These are phyloP conservation scores for Aureobasidium sp. DNA, from an alignment of 2,329 filamentous ascomycete genomes.

Conservation along the genomic window DNA sequence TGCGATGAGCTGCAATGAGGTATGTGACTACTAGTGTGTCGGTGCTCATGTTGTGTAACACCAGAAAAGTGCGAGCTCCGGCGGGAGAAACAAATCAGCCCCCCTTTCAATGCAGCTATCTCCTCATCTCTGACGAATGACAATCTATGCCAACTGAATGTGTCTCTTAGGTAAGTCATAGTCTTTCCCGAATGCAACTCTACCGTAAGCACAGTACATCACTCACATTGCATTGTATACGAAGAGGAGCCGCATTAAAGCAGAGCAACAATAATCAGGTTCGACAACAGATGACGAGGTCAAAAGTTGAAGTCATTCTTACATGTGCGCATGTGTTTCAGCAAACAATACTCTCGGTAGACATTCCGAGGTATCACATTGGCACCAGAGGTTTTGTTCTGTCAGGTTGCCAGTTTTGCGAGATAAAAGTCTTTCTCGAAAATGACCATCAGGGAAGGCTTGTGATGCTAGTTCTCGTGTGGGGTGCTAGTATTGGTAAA, in stretches of 20 bases:
- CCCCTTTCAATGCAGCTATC: background rate
- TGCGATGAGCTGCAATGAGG: background rate
- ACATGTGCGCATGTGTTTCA: background rate
- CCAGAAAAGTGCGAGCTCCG: background rate
- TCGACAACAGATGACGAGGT: background rate
- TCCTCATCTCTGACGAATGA: background rate
- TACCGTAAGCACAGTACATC: background rate
- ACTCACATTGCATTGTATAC: background rate
- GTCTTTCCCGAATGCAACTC: background rate
- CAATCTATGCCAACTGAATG: background rate
- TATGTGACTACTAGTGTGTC: background rate
- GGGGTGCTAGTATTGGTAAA: too few relatives aligned
- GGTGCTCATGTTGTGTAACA: constrained; percentile 8
- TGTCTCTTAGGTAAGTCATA: background rate
- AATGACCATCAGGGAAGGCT: background rate
- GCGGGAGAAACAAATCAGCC: background rate
- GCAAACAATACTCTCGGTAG: too few relatives aligned
- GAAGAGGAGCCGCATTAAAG: background rate
- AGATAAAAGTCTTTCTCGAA: background rate
- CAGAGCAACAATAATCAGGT: background rate
- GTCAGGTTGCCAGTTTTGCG: background rate
- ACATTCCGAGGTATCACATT: too few relatives aligned
- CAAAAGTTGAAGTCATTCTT: background rate
- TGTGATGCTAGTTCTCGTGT: background rate
- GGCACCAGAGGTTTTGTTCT: background rate